Conservation (phyloP, 495 filamentous ascomycete genomes). For the Lophiotrema nucula region DNA sequence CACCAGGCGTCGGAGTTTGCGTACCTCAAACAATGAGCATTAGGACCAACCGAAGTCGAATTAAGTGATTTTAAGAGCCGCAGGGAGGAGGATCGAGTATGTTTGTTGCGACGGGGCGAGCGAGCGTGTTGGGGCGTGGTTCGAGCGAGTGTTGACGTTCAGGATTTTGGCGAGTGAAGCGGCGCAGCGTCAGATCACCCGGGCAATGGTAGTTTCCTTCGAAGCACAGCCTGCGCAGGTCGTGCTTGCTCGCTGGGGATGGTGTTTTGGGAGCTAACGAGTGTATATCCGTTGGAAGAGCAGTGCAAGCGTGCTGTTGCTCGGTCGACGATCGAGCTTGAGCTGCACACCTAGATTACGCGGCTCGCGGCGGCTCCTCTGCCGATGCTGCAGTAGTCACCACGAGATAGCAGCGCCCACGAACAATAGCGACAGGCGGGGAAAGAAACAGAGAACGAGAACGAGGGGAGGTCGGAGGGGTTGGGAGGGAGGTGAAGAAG, state of each 20-base stretch:
- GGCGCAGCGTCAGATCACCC: slow-evolving; percentile 5
- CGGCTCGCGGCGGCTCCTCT: slow-evolving; percentile 22
- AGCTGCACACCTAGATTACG: neutral
- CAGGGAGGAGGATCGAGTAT: slow-evolving; percentile 3
- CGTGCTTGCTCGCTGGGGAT: slow-evolving; percentile 12
- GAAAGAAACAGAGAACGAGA: slow-evolving; percentile 10
- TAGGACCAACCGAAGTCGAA: slow-evolving; percentile 22
- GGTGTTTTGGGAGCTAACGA: slow-evolving; percentile 15
- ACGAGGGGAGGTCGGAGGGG: neutral
- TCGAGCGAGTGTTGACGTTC: slow-evolving; percentile 26
- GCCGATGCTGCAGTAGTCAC: neutral
- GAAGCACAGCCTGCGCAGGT: slow-evolving; percentile 15
- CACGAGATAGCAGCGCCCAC: neutral
- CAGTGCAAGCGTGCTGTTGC: slow-evolving; percentile 5
- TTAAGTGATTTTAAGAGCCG: slow-evolving; percentile 18
- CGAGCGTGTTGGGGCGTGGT: slow-evolving; percentile 8
- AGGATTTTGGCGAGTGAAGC: slow-evolving; percentile 7
- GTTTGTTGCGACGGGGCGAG: slow-evolving; percentile 13
- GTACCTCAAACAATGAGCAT: slow-evolving; percentile 38
- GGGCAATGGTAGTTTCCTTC: neutral
- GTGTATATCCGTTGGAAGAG: slow-evolving; percentile 13
- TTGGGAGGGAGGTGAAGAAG: neutral
- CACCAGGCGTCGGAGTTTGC: slow-evolving; percentile 20
- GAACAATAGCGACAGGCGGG: slow-evolving; percentile 13
- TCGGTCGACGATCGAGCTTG: slow-evolving; percentile 18